Conservation (phyloP, 495 filamentous ascomycete species). For the Daldinia loculata region DNA sequence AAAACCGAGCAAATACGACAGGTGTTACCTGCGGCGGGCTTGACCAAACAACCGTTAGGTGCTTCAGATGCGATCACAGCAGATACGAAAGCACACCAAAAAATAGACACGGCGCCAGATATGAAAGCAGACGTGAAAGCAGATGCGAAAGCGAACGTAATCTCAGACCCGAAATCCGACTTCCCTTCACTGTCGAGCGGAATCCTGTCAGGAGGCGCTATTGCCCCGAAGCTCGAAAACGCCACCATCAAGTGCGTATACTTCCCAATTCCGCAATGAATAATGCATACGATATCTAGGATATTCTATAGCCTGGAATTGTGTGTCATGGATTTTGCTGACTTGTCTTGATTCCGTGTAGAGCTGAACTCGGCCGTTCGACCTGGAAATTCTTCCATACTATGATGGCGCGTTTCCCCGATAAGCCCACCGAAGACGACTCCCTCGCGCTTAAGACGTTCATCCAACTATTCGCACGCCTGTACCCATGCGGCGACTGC, state of each 20-base stretch:
- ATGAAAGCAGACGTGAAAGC: slow-evolving; percentile 4
- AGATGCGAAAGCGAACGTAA: slow-evolving; percentile 5
- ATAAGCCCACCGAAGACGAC: slow-evolving; percentile 83
- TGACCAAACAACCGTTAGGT: slow-evolving; percentile 17
- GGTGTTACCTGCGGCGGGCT: slow-evolving; percentile 20
- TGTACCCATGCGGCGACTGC: slow-evolving; percentile 97
- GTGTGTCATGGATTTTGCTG: slow-evolving; percentile 3
- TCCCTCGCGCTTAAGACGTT: slow-evolving; percentile 83
- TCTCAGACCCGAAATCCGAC: slow-evolving; percentile 26
- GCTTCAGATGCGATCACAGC: slow-evolving; percentile 3
- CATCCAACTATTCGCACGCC: slow-evolving; percentile 86
- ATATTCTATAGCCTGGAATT: neutral
- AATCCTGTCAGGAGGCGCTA: slow-evolving; percentile 76
- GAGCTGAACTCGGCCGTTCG: slow-evolving; percentile 86
- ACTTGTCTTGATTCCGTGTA: slow-evolving; percentile 46
- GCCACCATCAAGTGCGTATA: slow-evolving; percentile 87
- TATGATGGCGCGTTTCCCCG: slow-evolving; percentile 92
- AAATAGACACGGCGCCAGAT: slow-evolving; percentile 1
- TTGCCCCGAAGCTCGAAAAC: slow-evolving; percentile 91
- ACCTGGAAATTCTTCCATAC: slow-evolving; percentile 96
- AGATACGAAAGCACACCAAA: slow-evolving; percentile 2
- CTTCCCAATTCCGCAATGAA: slow-evolving; percentile 2
- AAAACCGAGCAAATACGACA: slow-evolving; percentile 32
- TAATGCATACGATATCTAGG: slow-evolving; percentile 23
- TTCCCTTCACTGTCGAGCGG: slow-evolving; percentile 44